A percentile compares a stretch with the other conserved stretches of the same genome.
Conservation (phyloP, 2,329 filamentous ascomycete species). For the Verticillium nubilum region DNA sequence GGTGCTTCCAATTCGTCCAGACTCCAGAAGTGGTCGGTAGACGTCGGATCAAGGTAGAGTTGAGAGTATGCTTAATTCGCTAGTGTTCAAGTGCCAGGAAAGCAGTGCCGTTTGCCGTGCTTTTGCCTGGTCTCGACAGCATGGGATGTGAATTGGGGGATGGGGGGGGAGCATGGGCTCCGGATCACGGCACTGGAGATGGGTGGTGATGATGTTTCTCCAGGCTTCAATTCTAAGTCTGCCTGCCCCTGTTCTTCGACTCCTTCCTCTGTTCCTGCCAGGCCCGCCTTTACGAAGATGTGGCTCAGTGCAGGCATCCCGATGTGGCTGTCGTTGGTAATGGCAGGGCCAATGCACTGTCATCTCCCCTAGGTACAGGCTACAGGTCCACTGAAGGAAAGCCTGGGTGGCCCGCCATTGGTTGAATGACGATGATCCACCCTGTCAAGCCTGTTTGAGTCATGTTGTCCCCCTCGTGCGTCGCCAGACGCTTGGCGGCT, state of each 20-base stretch:
- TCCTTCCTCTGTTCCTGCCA: neutral
- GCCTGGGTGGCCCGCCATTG: neutral
- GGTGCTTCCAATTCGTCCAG: neutral
- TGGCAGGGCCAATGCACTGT: neutral
- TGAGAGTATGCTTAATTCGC: neutral
- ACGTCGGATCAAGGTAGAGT: neutral
- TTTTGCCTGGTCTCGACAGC: neutral
- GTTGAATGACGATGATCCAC: neutral
- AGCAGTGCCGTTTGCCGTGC: neutral
- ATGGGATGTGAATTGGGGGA: neutral
- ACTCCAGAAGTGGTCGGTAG: neutral
- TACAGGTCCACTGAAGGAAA: neutral
- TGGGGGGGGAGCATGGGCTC: neutral
- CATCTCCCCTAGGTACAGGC: neutral
- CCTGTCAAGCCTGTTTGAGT: neutral
- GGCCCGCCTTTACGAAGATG: neutral
- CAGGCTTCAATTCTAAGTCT: neutral
- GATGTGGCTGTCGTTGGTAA: neutral
- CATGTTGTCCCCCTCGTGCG: neutral
- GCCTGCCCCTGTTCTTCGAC: neutral
- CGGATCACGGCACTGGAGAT: neutral
- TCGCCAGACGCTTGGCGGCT: neutral
- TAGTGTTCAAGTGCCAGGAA: neutral
- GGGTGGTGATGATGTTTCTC: neutral
- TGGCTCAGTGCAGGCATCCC: neutral